Evolutionary conservation across 495 filamentous ascomycete species (phyloP).

Genomic region (Immersiella caudata): DNA sequence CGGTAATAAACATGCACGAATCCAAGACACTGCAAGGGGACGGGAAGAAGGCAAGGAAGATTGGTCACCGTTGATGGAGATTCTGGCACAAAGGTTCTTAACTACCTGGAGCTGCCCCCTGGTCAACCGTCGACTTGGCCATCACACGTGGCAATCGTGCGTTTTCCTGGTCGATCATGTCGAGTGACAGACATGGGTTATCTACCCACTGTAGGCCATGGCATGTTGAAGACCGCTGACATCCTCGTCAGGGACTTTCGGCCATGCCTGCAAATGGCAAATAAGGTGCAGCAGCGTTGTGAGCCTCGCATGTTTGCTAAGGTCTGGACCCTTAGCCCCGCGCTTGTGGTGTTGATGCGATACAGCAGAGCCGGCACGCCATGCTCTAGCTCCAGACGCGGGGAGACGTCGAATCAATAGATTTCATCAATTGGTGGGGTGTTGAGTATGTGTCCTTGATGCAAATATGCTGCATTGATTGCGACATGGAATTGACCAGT

Average conservation of each 20-base stretch:
- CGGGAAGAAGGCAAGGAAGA: not conserved
- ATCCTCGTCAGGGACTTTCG: not conserved
- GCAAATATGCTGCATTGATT: constrained; percentile 15
- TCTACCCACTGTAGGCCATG: not conserved
- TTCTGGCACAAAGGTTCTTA: not conserved
- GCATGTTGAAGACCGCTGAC: not conserved
- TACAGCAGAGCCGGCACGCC: constrained; percentile 2
- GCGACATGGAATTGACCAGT: constrained; percentile 13
- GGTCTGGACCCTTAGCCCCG: not conserved
- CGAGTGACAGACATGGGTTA: not conserved
- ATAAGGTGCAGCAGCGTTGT: not conserved
- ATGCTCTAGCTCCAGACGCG: not conserved
- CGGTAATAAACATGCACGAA: not conserved
- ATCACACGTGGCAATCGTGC: not conserved
- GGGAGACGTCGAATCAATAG: not conserved
- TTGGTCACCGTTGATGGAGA: not conserved
- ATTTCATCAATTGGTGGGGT: not conserved
- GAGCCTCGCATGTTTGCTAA: not conserved
- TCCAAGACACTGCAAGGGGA: not conserved
- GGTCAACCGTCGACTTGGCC: not conserved
- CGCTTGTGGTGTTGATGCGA: constrained; percentile 4
- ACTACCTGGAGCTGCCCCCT: not conserved
- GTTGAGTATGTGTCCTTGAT: not conserved
- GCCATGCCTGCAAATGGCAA: not conserved
- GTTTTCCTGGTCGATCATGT: not conserved